These are phyloP conservation scores for Cryptococcus wingfieldii DNA, from an alignment of 1,284 basidiomycete genomes.

Conservation along the genomic window DNA sequence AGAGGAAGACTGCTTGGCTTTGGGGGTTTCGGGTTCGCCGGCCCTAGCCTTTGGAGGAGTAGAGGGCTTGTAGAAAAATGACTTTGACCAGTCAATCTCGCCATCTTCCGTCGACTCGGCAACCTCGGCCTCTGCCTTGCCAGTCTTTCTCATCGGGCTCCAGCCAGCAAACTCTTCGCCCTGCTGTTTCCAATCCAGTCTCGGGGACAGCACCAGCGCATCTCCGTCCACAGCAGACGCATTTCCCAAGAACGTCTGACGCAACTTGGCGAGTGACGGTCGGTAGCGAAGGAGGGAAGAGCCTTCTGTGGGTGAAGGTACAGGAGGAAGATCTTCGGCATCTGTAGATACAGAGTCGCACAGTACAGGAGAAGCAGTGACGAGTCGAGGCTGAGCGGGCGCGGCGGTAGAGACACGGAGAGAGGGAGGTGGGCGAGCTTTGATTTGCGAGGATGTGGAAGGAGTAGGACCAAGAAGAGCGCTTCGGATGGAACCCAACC, in stretches of 20 bases:
- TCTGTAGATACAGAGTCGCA: slow-evolving; percentile 43
- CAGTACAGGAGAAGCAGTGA: slow-evolving; percentile 34
- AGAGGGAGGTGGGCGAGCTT: slow-evolving; percentile 6
- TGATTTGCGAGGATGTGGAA: slow-evolving; percentile 3
- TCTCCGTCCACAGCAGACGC: background rate
- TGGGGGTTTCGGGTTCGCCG: background rate
- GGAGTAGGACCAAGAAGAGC: slow-evolving; percentile 15
- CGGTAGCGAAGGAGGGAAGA: slow-evolving; percentile 26
- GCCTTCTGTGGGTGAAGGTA: slow-evolving; percentile 18
- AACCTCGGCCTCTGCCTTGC: background rate
- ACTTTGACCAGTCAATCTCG: slow-evolving; percentile 44
- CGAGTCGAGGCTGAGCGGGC: slow-evolving; percentile 34
- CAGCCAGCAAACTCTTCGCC: slow-evolving; percentile 41
- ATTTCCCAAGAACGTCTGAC: slow-evolving; percentile 24
- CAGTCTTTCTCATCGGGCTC: slow-evolving; percentile 12
- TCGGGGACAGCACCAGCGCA: slow-evolving; percentile 24
- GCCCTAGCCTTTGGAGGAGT: slow-evolving; percentile 35
- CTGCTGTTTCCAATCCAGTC: slow-evolving; percentile 37
- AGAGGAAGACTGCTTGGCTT: slow-evolving; percentile 1
- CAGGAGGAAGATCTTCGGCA: slow-evolving; percentile 43
- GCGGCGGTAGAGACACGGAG: slow-evolving; percentile 24
- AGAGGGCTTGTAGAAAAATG: slow-evolving; percentile 48
- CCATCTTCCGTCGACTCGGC: background rate
- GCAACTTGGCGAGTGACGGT: slow-evolving; percentile 34
- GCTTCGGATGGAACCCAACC: slow-evolving; percentile 25